Base-by-base conservation (phyloP, 768 basidiomycete species). In the Tricholoma sp. region DNA sequence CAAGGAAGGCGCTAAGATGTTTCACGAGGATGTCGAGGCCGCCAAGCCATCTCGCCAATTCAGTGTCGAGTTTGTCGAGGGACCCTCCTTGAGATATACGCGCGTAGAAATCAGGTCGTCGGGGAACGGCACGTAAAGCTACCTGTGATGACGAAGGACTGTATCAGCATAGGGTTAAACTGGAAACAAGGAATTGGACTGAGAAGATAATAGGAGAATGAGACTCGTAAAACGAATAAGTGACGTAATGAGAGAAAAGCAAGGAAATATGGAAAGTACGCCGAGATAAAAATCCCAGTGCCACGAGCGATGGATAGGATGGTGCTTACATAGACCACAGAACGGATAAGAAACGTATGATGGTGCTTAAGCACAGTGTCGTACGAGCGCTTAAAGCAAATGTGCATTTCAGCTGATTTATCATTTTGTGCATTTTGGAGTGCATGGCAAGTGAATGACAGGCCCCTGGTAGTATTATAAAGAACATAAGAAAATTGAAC, bases 361-460 rank as follows among this genome's bases (percentile, higher is more conserved):
- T 89, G 86, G 57, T 83, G 84, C 52, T 69, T 73, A 50, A 91
- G 75, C 15, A 88, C 82, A 53, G 77, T 75, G 58, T 91, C 87
- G 66, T 88, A 91, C 3, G 89, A 79, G 41, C 80, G 74, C 68
- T 78, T 81, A 74, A 91, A 90, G 68, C 88, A 89, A 56, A 79
- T 74, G 61, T 84, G 80, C 45, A 89, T 72, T 59, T 87, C 84
- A 1, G 76, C 64, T 24, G 63, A 63, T 15, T 68, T 69, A 61
- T 89, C 82, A 5, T 67, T 68, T 60, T 85, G 87, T 76, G 84
- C 81, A 62, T 83, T 76, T 66, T 84, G 80, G 37, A 91, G 75
- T 12, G 88, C 88, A 59, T 76, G 76, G 67, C 83, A 86, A 2
- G 85, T 83, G 62, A 90, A 85, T 47, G 79, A 72, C 49, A 89